Evolutionary conservation across 306 rosid genomes (phyloP).

Genomic region (Trifolium repens): DNA sequence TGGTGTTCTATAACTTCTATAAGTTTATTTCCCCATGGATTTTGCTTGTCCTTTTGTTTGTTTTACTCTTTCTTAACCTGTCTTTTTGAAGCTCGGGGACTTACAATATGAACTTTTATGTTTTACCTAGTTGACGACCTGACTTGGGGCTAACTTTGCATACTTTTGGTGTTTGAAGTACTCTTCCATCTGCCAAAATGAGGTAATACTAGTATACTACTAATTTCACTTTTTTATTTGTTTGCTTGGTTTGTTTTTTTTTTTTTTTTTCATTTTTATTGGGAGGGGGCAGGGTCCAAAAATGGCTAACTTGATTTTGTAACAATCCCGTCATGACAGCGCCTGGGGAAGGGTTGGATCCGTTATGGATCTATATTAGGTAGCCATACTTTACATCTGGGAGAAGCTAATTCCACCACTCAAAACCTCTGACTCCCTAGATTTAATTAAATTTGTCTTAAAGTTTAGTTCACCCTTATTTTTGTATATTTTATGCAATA

Average conservation of each 20-base stretch:
- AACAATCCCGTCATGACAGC: neutral
- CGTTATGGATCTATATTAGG: neutral
- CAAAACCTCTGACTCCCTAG: neutral
- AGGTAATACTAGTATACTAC: slow-evolving; percentile 49
- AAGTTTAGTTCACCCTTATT: neutral
- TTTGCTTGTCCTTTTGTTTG: slow-evolving; percentile 14
- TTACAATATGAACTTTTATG: slow-evolving; percentile 25
- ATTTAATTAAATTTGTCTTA: neutral
- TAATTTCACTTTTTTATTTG: slow-evolving; percentile 29
- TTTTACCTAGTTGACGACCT: slow-evolving; percentile 49
- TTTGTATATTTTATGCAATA: slow-evolving; percentile 6
- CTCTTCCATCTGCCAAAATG: slow-evolving; percentile 57
- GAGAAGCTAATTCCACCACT: neutral
- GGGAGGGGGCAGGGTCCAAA: neutral
- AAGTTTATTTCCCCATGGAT: slow-evolving; percentile 22
- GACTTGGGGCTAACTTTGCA: slow-evolving; percentile 42
- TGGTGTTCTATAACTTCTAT: slow-evolving; percentile 6
- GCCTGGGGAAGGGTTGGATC: neutral
- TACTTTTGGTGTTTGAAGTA: slow-evolving; percentile 42
- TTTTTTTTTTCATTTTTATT: neutral
- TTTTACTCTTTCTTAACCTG: neutral
- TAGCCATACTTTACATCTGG: neutral
- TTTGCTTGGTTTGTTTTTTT: slow-evolving; percentile 7
- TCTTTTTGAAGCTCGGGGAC: slow-evolving; percentile 36
- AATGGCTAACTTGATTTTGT: neutral